A percentile compares a stretch with the other conserved stretches of the same genome.
Conservation (phyloP, 129 eudicot species). For the Rutidosis leptorrhynchoides region DNA sequence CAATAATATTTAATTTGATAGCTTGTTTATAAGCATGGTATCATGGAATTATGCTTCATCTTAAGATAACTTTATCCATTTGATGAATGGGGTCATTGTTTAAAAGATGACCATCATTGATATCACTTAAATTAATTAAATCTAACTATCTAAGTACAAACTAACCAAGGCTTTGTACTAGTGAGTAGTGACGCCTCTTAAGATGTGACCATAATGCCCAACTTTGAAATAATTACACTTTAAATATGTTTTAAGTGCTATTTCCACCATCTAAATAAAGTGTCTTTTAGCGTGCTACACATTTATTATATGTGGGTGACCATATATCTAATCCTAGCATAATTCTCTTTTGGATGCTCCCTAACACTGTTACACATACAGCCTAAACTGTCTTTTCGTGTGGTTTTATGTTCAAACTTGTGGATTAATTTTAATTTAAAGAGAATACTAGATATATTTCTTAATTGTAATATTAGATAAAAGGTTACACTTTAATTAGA, state of each 20-base stretch:
- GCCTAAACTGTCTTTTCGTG: neutral
- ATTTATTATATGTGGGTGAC: constrained; percentile 1
- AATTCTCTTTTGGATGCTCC: neutral
- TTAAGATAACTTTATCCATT: neutral
- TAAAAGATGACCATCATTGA: neutral
- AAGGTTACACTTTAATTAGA: neutral
- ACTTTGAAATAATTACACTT: neutral
- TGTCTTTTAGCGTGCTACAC: neutral
- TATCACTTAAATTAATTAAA: neutral
- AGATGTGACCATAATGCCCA: neutral
- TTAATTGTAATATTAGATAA: no score
- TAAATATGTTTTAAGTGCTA: neutral
- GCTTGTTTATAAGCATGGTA: no score
- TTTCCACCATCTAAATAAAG: neutral
- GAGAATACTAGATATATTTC: neutral
- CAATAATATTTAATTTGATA: no score
- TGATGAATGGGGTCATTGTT: constrained; percentile 10
- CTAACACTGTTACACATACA: neutral
- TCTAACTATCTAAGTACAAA: neutral
- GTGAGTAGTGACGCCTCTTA: neutral
- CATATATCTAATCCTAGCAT: neutral
- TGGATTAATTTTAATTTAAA: neutral
- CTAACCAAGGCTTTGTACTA: neutral
- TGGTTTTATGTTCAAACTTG: neutral
- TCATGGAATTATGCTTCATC: no score